Conservation (phyloP, 2,329 filamentous ascomycete genomes). For the Ciborinia camelliae region DNA sequence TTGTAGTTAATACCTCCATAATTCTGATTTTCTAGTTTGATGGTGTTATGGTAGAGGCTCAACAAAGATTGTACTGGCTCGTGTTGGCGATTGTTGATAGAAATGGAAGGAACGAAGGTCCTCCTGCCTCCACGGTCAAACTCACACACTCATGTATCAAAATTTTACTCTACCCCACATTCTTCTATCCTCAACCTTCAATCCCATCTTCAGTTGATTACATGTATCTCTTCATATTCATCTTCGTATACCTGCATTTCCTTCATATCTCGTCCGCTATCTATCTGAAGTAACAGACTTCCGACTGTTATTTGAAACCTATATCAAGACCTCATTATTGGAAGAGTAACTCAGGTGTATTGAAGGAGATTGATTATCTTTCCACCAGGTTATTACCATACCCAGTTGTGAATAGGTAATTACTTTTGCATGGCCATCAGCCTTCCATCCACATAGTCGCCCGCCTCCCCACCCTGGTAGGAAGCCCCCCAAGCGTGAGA, state of each 20-base stretch:
- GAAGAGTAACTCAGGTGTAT: background rate
- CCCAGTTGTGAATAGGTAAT: background rate
- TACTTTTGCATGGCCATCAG: background rate
- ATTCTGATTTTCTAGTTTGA: background rate
- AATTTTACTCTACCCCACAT: background rate
- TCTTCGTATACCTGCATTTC: background rate
- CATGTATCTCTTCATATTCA: background rate
- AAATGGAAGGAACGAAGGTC: constrained; percentile 1
- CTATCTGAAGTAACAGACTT: background rate
- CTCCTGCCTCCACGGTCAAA: background rate
- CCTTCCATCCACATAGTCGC: background rate
- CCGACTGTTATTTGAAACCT: background rate
- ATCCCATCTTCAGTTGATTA: background rate
- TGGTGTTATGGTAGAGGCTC: no score
- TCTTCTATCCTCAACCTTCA: background rate
- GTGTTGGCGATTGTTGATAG: background rate
- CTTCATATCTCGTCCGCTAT: background rate
- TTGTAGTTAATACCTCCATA: no score
- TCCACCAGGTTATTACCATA: background rate
- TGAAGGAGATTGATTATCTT: background rate
- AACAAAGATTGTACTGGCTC: background rate
- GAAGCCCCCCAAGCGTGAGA: background rate
- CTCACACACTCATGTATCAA: background rate
- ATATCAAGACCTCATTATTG: background rate
- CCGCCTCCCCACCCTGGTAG: background rate